phyloP scores from a whole-genome alignment of 805 yeast genomes.

The Torulaspora maleeae region DNA sequence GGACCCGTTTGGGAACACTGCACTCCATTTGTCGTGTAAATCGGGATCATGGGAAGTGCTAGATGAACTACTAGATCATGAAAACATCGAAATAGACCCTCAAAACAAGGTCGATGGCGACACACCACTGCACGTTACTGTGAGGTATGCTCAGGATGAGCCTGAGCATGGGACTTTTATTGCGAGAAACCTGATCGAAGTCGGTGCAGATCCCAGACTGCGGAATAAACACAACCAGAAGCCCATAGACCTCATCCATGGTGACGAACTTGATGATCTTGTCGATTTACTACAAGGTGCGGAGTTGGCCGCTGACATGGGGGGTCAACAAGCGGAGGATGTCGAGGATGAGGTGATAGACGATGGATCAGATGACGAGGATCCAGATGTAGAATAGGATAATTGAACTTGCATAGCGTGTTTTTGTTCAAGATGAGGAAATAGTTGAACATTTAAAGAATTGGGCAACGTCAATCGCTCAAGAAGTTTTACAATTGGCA shows the following conservation, averaged over 20 bases:
- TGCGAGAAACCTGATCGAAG: slow-evolving; percentile 78
- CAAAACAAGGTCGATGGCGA: slow-evolving; percentile 65
- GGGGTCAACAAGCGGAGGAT: slow-evolving; percentile 34
- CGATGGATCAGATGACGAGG: slow-evolving; percentile 32
- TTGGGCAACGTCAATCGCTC: not conserved
- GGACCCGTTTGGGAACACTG: slow-evolving; percentile 74
- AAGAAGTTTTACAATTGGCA: not conserved
- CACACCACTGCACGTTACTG: slow-evolving; percentile 88
- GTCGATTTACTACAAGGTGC: slow-evolving; percentile 71
- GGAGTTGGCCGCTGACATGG: slow-evolving; percentile 57
- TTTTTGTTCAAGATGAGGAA: slow-evolving; percentile 1
- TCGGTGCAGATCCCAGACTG: slow-evolving; percentile 77
- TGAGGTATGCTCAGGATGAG: slow-evolving; percentile 67
- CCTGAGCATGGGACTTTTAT: slow-evolving; percentile 80
- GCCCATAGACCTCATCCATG: slow-evolving; percentile 65
- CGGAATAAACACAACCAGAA: slow-evolving; percentile 60
- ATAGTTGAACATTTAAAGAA: not conserved
- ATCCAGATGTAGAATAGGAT: slow-evolving; percentile 22
- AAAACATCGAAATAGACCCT: slow-evolving; percentile 81
- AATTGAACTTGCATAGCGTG: slow-evolving; percentile 5
- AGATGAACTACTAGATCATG: slow-evolving; percentile 76
- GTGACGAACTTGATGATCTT: slow-evolving; percentile 52
- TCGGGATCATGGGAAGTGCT: slow-evolving; percentile 83
- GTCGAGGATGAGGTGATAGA: slow-evolving; percentile 38
- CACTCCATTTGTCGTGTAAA: slow-evolving; percentile 76